These are phyloP conservation scores for Otatea glauca DNA, from an alignment of 176 grass and related monocot species.

Conservation along the genomic window DNA sequence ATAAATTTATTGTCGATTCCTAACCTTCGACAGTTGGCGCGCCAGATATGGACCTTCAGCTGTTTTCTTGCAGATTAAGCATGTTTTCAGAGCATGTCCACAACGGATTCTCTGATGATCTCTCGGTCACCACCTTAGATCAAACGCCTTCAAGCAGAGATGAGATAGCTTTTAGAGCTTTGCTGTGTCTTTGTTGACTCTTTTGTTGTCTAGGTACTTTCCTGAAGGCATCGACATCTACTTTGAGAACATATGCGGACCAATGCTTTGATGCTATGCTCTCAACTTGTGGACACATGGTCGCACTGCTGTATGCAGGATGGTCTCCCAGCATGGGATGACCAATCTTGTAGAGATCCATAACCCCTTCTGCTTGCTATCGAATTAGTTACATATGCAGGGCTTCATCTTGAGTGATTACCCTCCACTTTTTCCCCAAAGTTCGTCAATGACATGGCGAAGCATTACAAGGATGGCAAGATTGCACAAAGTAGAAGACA, in stretches of 20 bases:
- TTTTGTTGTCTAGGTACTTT: conserved; percentile 51
- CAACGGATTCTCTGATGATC: no score
- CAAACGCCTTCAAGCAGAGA: no score
- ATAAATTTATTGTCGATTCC: no score
- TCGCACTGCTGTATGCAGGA: conserved; percentile 64
- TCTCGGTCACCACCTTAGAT: no score
- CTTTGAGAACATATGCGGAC: conserved; percentile 70
- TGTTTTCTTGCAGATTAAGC: no score
- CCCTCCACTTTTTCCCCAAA: conserved; percentile 58
- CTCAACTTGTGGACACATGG: conserved; percentile 64
- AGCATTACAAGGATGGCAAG: conserved; percentile 64
- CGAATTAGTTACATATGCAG: conserved; percentile 53
- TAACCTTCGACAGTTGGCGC: no score
- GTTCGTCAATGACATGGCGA: conserved; percentile 58
- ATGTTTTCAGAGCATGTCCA: no score
- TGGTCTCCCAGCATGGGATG: conserved; percentile 61
- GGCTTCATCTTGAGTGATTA: conserved; percentile 81
- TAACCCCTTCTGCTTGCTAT: conserved; percentile 56
- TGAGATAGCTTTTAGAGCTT: no score
- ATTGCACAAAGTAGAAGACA: conserved; percentile 75
- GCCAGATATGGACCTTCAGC: no score
- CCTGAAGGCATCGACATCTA: conserved; percentile 76
- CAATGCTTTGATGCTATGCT: conserved; percentile 70
- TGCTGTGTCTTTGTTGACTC: not conserved
- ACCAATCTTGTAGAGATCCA: conserved; percentile 53